Base-by-base conservation (phyloP, 2,329 filamentous ascomycete genomes). In the Fusarium neocosmosporiellum region DNA sequence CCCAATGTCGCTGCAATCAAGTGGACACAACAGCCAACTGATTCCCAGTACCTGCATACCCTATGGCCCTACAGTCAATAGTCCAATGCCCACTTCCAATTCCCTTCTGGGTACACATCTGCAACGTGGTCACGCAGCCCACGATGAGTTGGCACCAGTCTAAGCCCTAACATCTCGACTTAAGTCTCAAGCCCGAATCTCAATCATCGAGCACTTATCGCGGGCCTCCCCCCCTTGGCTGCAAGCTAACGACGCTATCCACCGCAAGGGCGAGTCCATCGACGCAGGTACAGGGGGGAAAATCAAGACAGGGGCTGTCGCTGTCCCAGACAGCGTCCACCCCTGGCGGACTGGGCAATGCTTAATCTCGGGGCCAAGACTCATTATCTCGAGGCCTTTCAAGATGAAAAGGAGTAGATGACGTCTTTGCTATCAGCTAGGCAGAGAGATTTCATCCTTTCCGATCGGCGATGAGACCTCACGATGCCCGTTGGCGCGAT, bases 281-380 rank as follows among this genome's bases (percentile, higher is more conserved):
- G 55, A 62, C 46, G 59, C 59, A 62, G 59, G 59, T 55, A 62
- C 59, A 29, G 50, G 39, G 39, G 33, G 11, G n/a, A 22, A 50
- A 22, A 41, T 29, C 10, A 29, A 50, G 20, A 61, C 33, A 60
- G 39, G 58, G 57, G 41, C 20, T 10, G n/a, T n/a, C n/a, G n/a
- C n/a, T n/a, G n/a, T n/a, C n/a, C n/a, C n/a, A n/a, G n/a, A n/a
- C n/a, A n/a, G n/a, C n/a, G n/a, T n/a, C n/a, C n/a, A n/a, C 14
- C 37, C 27, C 16, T 29, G 22, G 22, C 11, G 14, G 50, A 36
- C 59, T 55, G 46, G 59, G 59, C 46, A 62, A 62, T 62, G 59
- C 59, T 62, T 54, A 41, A 62, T 62, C 53, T 39, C 33, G 33
- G 41, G 14, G 59, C 59, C 46, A 54, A 41, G 59, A 41, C 27